Base-by-base conservation (phyloP, 1,284 basidiomycete genomes). In the Neolentinus lepideus region DNA sequence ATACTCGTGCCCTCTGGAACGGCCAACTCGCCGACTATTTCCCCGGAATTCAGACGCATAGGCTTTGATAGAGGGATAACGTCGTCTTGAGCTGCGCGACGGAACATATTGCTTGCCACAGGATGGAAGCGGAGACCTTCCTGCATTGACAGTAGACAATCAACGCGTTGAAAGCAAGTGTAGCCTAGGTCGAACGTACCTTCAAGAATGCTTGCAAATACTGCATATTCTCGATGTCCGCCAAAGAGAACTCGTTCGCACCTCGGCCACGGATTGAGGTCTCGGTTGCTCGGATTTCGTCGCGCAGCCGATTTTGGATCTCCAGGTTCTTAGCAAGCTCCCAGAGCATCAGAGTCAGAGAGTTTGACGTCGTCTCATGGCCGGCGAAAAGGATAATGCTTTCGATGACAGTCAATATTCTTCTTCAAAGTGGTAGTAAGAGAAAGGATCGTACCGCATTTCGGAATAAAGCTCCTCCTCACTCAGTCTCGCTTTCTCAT, bases 141-240 rank as follows among this genome's bases (percentile, higher is more conserved):
- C 69, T 73, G 45, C 3, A 4, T 16, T 19, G 3, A n/a, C 21
- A 2, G 22, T 24, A n/a, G 21, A n/a, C 47, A 25, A 52, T 25
- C 43, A 46, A 16, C 4, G 19, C n/a, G 6, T 10, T 11, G 6
- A 25, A 35, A 31, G 14, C 11, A 46, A 45, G 1, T 10, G 21
- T 43, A 0, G n/a, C 36, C 16, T 9, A 11, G n/a, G 14, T 33
- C 1, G 75, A 71, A 57, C 77, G 75, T 1, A 75, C 0, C 66
- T 58, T 79, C 76, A 46, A 76, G 75, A 1, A 75, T 71, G 47
- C 47, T n/a, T 50, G 47, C 22, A 50, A 21, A 22, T 50, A 50
- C 3, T 25, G 47, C n/a, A 88, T 76, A 0, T 81, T 78, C 59
- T 86, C 80, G 21, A 88, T 74, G 63, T 80, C 85, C 0, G 77